Base-by-base conservation (phyloP, 768 basidiomycete genomes). In the Leccinellum rugosiceps region DNA sequence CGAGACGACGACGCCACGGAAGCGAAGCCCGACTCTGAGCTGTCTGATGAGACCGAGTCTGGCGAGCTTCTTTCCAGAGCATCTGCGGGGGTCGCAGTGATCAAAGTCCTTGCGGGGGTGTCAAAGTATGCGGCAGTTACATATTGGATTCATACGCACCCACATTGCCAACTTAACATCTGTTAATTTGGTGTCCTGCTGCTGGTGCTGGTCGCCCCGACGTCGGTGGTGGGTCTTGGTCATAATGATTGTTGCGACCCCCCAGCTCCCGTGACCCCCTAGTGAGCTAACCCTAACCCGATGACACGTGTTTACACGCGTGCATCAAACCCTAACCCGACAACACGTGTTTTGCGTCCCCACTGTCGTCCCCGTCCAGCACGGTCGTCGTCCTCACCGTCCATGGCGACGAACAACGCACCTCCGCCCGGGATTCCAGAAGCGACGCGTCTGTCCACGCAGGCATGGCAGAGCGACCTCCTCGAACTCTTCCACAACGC, bases 1-100 rank as follows among this genome's bases (percentile, higher is more conserved):
- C 94, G 94, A 95, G 63, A 99, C 83, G 31, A 98, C 96, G 48
- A 98, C 76, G 8, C 97, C 97, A 67, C 91, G 80, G 71, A 98
- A 98, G 45, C 91, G 80, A 32, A 88, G 78, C 0, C 95, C 95
- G 13, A 98, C 82, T 56, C 84, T 79, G 55, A 99, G 83, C 54
- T 92, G 86, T 58, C 82, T 85, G 69, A 98, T 89, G 23, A 99
- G 75, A 2, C 92, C 90, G 17, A 93, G 80, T 9, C 97, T 78
- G 3, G 92, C 79, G 6, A 99, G 83, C 69, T 92, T 95, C 78
- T 97, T 98, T 4, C 97, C 97, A 4, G 84, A 86, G 64, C 88
- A 90, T 53, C 84, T 77, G 48, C 87, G 86, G 0, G 96, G 95
- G 71, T 99, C 96, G 68, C 97, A 99, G 70, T 99, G 97, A 69